Evolutionary conservation across 768 basidiomycete genomes (phyloP).

Genomic region (Butyriboletus loyo): DNA sequence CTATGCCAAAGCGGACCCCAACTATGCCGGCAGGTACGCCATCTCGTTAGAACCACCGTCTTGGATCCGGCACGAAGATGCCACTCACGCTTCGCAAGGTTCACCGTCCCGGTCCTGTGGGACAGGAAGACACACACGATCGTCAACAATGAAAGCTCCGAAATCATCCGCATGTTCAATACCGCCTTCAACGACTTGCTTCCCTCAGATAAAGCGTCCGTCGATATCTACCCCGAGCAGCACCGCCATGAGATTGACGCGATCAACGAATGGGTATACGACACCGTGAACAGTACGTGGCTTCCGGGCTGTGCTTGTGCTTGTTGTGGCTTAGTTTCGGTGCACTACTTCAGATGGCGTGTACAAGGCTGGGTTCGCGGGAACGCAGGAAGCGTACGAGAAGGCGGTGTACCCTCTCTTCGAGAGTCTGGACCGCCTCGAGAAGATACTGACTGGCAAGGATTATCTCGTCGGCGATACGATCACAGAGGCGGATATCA

Average conservation of each 20-base stretch:
- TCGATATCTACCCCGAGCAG: constrained; percentile 78
- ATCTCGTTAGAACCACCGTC: background rate
- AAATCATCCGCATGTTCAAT: constrained; percentile 95
- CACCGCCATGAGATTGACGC: constrained; percentile 76
- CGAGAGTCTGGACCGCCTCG: constrained; percentile 74
- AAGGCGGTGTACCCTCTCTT: constrained; percentile 73
- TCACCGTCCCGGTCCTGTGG: constrained; percentile 91
- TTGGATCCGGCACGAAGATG: background rate
- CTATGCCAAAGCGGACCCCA: constrained; percentile 71
- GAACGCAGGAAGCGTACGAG: constrained; percentile 76
- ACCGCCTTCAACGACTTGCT: constrained; percentile 74
- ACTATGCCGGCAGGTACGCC: constrained; percentile 65
- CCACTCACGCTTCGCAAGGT: constrained; percentile 36
- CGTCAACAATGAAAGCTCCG: constrained; percentile 94
- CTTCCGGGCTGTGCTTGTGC: constrained; percentile 3
- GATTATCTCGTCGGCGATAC: constrained; percentile 80
- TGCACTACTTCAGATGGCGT: constrained; percentile 60
- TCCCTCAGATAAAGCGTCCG: constrained; percentile 56
- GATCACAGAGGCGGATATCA: constrained; percentile 81
- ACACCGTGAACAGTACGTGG: constrained; percentile 73
- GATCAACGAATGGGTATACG: constrained; percentile 84
- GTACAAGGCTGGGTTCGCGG: constrained; percentile 88
- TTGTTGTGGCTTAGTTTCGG: background rate
- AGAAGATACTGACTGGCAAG: constrained; percentile 72
- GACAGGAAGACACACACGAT: constrained; percentile 85